Percentiles rank a stretch among this genome's conserved stretches.
These are phyloP conservation scores for Colletotrichum filicis DNA, from an alignment of 2,329 filamentous ascomycete genomes.

Conservation along the genomic window DNA sequence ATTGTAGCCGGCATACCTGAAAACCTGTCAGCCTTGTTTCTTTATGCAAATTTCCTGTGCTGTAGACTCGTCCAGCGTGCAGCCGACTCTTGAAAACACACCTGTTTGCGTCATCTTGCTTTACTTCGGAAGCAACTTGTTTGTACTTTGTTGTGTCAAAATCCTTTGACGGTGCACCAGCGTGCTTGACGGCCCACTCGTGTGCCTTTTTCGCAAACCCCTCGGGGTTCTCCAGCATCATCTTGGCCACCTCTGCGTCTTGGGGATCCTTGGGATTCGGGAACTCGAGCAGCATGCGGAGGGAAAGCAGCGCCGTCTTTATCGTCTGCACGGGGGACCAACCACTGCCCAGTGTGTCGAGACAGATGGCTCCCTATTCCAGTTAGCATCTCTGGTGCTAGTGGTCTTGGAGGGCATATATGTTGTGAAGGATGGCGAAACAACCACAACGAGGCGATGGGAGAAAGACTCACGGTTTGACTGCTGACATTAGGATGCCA, in stretches of 20 bases:
- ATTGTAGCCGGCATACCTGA: constrained; percentile 88
- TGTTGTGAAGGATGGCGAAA: neutral
- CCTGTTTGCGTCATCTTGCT: constrained; percentile 64
- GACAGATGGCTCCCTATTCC: constrained; percentile 88
- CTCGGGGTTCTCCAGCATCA: constrained; percentile 83
- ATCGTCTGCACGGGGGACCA: constrained; percentile 98
- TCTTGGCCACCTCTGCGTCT: constrained; percentile 92
- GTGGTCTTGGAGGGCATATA: too few species aligned
- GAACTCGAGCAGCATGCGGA: constrained; percentile 91
- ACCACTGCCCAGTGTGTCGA: constrained; percentile 88
- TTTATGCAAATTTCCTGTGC: neutral
- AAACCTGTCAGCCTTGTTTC: neutral
- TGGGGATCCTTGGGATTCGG: constrained; percentile 97
- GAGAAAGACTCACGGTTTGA: constrained; percentile 75
- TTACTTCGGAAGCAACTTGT: constrained; percentile 62
- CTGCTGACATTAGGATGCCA: constrained; percentile 99
- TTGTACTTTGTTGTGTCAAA: constrained; percentile 51
- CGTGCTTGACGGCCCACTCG: constrained; percentile 89
- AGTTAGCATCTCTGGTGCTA: neutral
- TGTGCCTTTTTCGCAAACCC: constrained; percentile 85
- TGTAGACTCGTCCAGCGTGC: neutral
- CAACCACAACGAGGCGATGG: neutral
- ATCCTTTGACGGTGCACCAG: constrained; percentile 72
- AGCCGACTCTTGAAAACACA: constrained; percentile 33
- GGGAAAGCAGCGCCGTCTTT: constrained; percentile 91